Evolutionary conservation across 2,329 filamentous ascomycete genomes (phyloP).

Genomic region (Hymenotorrendiella dingleyae): DNA sequence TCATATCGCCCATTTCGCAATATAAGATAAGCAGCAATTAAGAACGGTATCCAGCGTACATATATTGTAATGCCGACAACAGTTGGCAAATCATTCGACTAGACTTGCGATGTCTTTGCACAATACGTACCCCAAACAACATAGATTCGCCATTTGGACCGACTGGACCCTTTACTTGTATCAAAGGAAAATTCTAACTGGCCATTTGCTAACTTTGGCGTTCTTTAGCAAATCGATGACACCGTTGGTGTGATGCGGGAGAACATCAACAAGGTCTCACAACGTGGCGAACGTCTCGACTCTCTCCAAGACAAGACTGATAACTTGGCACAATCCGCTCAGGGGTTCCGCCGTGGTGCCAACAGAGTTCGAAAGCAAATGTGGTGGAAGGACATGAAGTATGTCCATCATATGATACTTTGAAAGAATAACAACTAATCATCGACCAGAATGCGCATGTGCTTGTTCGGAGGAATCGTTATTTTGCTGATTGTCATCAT

Average conservation of each 20-base stretch:
- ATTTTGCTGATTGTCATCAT: conserved; percentile 91
- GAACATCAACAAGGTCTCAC: conserved; percentile 94
- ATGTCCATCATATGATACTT: background rate
- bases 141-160: background rate
- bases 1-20: background rate
- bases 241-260: conserved; percentile 93
- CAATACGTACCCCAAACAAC: too few species aligned
- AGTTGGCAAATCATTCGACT: too few species aligned
- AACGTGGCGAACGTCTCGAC: conserved; percentile 86
- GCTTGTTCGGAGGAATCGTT: conserved; percentile 84
- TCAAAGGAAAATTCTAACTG: background rate
- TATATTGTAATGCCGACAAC: too few species aligned
- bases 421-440: conserved; percentile 8
- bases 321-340: conserved; percentile 86
- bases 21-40: too few species aligned
- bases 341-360: conserved; percentile 92
- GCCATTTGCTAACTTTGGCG: conserved; percentile 17
- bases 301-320: conserved; percentile 90
- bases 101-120: too few species aligned
- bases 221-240: conserved; percentile 84
- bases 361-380: conserved; percentile 92
- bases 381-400: conserved; percentile 74
- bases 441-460: conserved; percentile 79
- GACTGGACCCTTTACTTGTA: background rate
- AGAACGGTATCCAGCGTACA: too few species aligned